Percentiles rank a stretch among this genome's conserved stretches.
Evolutionary conservation across 345 rosid species (phyloP).

Genomic region (Isatis tinctoria): DNA sequence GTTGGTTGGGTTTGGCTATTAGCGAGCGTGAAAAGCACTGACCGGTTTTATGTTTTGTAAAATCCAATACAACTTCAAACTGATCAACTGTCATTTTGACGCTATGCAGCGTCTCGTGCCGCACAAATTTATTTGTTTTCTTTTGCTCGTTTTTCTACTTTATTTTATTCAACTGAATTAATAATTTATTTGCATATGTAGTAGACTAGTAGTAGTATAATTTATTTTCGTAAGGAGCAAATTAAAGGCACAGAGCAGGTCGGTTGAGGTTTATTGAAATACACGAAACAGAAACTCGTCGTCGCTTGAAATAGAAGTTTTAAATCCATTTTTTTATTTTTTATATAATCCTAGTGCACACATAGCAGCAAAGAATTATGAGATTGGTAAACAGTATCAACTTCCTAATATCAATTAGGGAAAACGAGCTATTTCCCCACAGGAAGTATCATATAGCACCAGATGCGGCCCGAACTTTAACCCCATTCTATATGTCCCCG

Average conservation of each 20-base stretch:
- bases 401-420: too few relatives aligned
- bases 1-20: slow-evolving; percentile 21
- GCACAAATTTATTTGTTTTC: background rate
- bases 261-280: background rate
- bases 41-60: background rate
- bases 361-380: background rate
- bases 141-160: background rate
- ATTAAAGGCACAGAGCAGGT: background rate
- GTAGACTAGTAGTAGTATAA: too few relatives aligned
- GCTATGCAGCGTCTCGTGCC: slow-evolving; percentile 22
- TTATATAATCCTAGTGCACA: background rate
- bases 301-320: slow-evolving; percentile 18
- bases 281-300: background rate
- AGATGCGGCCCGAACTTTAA: too few relatives aligned
- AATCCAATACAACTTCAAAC: slow-evolving; percentile 20
- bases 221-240: background rate
- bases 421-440: too few relatives aligned
- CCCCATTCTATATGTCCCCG: too few relatives aligned
- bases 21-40: slow-evolving; percentile 16
- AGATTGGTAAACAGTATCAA: background rate
- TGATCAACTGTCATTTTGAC: slow-evolving; percentile 28
- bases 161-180: background rate
- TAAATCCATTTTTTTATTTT: background rate
- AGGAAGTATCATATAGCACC: too few relatives aligned
- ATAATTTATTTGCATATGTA: too few relatives aligned